These are phyloP conservation scores for Trametes maxima DNA, from an alignment of 768 basidiomycete species.

Conservation along the genomic window DNA sequence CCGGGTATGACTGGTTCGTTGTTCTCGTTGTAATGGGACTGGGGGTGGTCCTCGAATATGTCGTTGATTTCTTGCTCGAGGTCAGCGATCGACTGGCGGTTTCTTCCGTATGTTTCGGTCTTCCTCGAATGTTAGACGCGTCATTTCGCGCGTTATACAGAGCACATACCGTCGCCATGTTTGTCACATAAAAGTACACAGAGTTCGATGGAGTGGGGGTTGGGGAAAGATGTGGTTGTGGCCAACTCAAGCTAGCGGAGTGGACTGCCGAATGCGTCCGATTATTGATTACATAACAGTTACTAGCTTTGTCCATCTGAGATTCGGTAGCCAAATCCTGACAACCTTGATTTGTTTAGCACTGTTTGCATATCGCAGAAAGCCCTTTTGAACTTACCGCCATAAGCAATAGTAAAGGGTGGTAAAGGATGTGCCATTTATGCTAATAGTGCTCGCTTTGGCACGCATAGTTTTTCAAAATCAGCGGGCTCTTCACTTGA, in stretches of 20 bases:
- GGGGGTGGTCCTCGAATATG: slow-evolving; percentile 68
- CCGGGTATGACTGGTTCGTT: slow-evolving; percentile 71
- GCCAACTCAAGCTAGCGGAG: background rate
- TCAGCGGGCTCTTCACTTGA: no score
- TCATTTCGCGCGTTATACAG: background rate
- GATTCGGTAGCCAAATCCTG: background rate
- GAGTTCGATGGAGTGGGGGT: slow-evolving; percentile 11
- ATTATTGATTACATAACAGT: slow-evolving; percentile 15
- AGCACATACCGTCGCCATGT: slow-evolving; percentile 18
- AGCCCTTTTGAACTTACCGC: no score
- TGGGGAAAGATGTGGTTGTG: background rate
- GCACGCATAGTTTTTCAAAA: no score
- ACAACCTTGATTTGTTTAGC: background rate
- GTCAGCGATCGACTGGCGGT: slow-evolving; percentile 69
- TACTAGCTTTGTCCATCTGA: slow-evolving; percentile 11
- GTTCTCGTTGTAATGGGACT: slow-evolving; percentile 56
- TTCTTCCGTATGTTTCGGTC: slow-evolving; percentile 48
- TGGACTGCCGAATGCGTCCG: slow-evolving; percentile 14
- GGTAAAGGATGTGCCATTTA: no score
- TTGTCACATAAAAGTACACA: slow-evolving; percentile 23
- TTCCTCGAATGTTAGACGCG: slow-evolving; percentile 8
- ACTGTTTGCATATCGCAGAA: background rate
- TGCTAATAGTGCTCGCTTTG: no score
- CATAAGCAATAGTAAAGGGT: no score
- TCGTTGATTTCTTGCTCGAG: slow-evolving; percentile 69